Base-by-base conservation (phyloP, 2,329 filamentous ascomycete species). In the Pestalotiopsis sp. region DNA sequence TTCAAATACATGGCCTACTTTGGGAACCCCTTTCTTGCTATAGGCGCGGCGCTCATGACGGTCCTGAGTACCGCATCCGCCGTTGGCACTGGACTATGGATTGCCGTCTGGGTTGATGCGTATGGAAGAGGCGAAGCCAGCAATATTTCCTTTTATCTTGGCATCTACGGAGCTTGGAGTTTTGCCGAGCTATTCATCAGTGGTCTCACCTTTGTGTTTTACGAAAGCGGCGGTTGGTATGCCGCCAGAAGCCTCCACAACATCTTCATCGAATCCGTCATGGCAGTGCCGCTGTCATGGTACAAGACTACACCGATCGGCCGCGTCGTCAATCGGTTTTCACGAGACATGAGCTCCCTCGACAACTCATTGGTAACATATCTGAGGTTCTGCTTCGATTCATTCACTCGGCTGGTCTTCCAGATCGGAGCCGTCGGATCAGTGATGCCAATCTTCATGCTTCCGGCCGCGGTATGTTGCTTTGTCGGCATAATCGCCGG, bases 151-250 rank as follows among this genome's bases (percentile, higher is more conserved):
- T 89, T 84, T 72, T 89, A 89, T 70, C 79, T 89, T 67, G 83
- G 83, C 2, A 82, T 89, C 13, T 90, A 87, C 68, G 82, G 84
- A 0, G 80, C 76, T 2, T 78, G 86, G 61, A 84, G 83, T 1
- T 70, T 86, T 9, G 74, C 79, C 0, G 87, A 82, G 64, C 78
- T 83, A 12, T 62, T 83, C 0, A 79, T 84, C 41, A 83, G 80
- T 52, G 83, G 80, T 4, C 62, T 82, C 25, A 79, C 80, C 66
- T 83, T 84, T 62, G 74, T 85, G 62, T 77, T 83, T 38, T 89
- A 87, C 72, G 85, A 87, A 73, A 84, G 83, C 72, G 87, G 87
- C 23, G 84, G 84, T 6, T 89, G 87, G 87, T 78, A 80, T n/a
- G 87, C 87, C 2, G 87, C 86, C 0, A 81, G 82, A 39, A 81